Base-by-base conservation (phyloP, 2,329 filamentous ascomycete genomes). In the Sclerotinia sclerotiorum region DNA sequence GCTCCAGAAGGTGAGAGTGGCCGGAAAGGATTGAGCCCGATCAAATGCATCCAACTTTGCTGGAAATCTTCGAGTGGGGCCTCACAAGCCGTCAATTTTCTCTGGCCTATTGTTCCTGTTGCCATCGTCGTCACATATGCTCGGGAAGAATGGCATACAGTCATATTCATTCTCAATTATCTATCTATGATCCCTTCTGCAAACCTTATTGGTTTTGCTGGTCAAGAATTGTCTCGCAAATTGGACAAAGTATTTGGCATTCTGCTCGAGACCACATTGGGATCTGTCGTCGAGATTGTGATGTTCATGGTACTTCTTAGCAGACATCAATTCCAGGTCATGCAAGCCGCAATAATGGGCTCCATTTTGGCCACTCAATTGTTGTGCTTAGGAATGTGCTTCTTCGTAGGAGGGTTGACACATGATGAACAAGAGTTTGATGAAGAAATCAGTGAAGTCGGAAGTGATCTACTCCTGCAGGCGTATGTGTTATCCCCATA, bases 331-430 rank as follows among this genome's bases (percentile, higher is more conserved):
- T 88, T 90, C 69, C 83, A 85, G 24, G 90, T 95, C 73, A 92
- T 96, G 73, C 88, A 92, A 76, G 91, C 91, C 63, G 92, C 93
- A 27, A 94, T 96, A 65, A 81, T 96, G 0, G 92, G 93, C 48
- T 94, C 91, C 0, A 90, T 96, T 51, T 79, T 97, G 48, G 92
- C 93, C 11, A 96, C 93, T 48, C 85, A 95, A 80, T 80, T 96
- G 58, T 83, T 96, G 0, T 96, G 92, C 73, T 80, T 96, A 35
- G 93, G 93, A 0, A 76, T 89, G 65, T 95, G 92, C 77, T 96
- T 97, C 81, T 87, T 94, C 70, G 85, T 88, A 27, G 91, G 91
- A 55, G 92, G 93, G 10, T 72, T 94, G 46, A 82, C 83, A 65
- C 85, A 89, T 39, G 83, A 90, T 8, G 86, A 90, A 72, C 86